Evolutionary conservation across 331 rosid genomes (phyloP).

Genomic region (Arachis monticola): DNA sequence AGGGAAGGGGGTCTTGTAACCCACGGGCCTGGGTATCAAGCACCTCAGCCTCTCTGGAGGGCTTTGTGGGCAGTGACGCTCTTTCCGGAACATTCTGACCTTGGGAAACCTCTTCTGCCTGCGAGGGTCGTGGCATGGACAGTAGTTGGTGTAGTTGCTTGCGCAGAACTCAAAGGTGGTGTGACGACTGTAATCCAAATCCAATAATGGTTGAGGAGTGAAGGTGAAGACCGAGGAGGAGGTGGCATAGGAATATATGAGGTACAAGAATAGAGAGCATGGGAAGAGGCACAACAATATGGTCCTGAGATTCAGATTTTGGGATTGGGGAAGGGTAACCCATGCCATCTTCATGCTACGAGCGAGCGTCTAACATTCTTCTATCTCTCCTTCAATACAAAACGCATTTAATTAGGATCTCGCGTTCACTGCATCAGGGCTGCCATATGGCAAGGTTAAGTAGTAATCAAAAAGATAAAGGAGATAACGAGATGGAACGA

Average conservation of each 20-base stretch:
- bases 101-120: slow-evolving; percentile 43
- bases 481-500: too few relatives aligned
- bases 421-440: too few relatives aligned
- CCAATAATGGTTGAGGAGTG: slow-evolving; percentile 8
- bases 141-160: slow-evolving; percentile 47
- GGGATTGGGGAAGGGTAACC: background rate
- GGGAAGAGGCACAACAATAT: slow-evolving; percentile 23
- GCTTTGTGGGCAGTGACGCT: slow-evolving; percentile 57
- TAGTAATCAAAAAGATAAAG: too few relatives aligned
- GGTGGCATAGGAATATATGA: background rate
- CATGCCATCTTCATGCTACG: too few relatives aligned
- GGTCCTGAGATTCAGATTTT: background rate
- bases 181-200: background rate
- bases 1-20: slow-evolving; percentile 46
- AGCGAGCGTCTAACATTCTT: background rate
- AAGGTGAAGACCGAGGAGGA: background rate
- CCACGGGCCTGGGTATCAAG: slow-evolving; percentile 49
- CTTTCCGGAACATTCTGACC: slow-evolving; percentile 40
- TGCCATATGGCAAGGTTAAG: too few relatives aligned
- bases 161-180: slow-evolving; percentile 41
- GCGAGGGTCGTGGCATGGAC: slow-evolving; percentile 61
- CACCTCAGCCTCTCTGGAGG: slow-evolving; percentile 39
- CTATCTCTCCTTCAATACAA: background rate
- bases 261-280: slow-evolving; percentile 32
- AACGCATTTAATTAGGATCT: background rate